Percentiles rank a stretch among this genome's conserved stretches.
Evolutionary conservation across 176 grass and related monocot species (phyloP).

Genomic region (Alopecurus myosuroides): DNA sequence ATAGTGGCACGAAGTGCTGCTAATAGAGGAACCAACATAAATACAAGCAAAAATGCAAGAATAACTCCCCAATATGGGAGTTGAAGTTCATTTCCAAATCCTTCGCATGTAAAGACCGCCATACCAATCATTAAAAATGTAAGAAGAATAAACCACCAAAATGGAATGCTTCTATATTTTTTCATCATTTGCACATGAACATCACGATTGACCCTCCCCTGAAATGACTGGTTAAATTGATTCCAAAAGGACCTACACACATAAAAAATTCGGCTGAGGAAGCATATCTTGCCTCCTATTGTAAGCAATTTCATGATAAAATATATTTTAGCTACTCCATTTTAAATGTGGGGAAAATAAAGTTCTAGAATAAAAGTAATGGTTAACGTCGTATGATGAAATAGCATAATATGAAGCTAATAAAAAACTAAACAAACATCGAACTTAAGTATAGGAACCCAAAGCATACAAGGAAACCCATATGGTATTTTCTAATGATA

Average conservation of each 20-base stretch:
- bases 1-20: not conserved
- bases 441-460: not conserved
- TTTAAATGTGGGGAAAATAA: not conserved
- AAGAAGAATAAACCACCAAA: constrained; percentile 8
- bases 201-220: not conserved
- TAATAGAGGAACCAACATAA: not conserved
- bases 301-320: not conserved
- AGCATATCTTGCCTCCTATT: not conserved
- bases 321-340: not conserved
- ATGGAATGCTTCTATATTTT: not conserved
- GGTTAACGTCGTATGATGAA: not conserved
- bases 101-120: constrained; percentile 1
- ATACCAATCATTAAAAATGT: not conserved
- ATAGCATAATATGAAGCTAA: not conserved
- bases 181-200: not conserved
- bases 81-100: constrained; percentile 7
- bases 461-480: too few relatives aligned
- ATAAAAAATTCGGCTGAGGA: not conserved
- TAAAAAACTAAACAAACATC: not conserved
- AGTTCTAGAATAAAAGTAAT: not conserved
- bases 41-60: not conserved
- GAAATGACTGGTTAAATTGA: not conserved
- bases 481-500: not conserved
- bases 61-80: constrained; percentile 26
- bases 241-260: not conserved